Percentiles rank a stretch among this genome's conserved stretches.
Conservation (phyloP, 2,329 filamentous ascomycete species). For the Exophiala sp. region DNA sequence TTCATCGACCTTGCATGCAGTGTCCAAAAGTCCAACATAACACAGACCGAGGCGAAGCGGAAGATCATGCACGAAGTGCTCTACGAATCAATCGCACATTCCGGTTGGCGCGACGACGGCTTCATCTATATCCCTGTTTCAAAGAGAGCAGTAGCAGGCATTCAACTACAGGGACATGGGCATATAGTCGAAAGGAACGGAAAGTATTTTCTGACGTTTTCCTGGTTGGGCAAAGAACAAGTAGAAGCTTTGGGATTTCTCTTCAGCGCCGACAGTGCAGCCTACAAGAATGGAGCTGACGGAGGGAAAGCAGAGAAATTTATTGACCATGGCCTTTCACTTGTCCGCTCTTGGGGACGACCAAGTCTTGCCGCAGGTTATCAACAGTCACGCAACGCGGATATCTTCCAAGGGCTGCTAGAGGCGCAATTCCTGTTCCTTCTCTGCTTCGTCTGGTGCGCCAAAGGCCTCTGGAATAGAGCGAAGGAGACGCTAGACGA, state of each 20-base stretch:
- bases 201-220: constrained; percentile 50
- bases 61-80: constrained; percentile 53
- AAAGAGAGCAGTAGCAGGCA: constrained; percentile 26
- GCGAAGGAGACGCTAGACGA: constrained; percentile 58
- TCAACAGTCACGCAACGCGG: constrained; percentile 24
- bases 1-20: constrained; percentile 61
- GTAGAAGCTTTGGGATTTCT: constrained; percentile 59
- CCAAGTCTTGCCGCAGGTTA: constrained; percentile 18
- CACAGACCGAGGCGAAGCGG: constrained; percentile 53
- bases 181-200: constrained; percentile 43
- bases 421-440: constrained; percentile 69
- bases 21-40: constrained; percentile 52
- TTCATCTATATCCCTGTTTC: constrained; percentile 47
- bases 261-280: constrained; percentile 54
- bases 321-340: constrained; percentile 52
- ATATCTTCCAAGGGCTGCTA: constrained; percentile 60
- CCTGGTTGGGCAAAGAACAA: constrained; percentile 60
- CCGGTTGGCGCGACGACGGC: constrained; percentile 46
- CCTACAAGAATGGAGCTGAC: constrained; percentile 54
- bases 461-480: constrained; percentile 65
- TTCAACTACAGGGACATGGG: constrained; percentile 33
- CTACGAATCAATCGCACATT: constrained; percentile 46
- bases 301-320: constrained; percentile 55
- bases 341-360: constrained; percentile 34
- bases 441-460: constrained; percentile 65